Conservation (phyloP, 257 asterid species). For the Solanum ossicruentum region DNA sequence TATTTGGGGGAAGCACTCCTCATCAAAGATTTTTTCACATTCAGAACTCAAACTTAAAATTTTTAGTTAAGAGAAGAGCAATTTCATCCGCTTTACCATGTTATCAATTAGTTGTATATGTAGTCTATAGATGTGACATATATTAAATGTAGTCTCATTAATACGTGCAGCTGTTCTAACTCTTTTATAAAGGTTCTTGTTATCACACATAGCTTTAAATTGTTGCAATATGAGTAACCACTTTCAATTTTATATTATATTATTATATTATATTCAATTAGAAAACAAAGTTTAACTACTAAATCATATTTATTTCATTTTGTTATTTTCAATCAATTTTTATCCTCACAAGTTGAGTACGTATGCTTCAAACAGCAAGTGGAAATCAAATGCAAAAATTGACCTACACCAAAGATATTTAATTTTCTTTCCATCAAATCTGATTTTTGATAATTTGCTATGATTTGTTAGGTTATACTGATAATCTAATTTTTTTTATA, state of each 20-base stretch:
- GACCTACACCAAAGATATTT: background rate
- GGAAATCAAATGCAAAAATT: background rate
- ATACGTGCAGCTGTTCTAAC: background rate
- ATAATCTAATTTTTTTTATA: background rate
- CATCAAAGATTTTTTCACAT: too few relatives aligned
- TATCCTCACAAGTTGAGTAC: background rate
- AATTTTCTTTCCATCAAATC: too few relatives aligned
- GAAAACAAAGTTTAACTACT: background rate
- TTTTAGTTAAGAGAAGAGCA: accelerated
- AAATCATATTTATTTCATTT: background rate
- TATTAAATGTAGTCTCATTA: background rate
- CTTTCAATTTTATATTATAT: background rate
- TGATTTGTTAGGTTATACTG: background rate
- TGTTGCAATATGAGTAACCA: background rate
- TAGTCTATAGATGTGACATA: background rate
- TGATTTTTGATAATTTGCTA: background rate
- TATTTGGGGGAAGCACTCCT: accelerated
- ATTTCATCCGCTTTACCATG: too few relatives aligned
- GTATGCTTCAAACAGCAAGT: background rate
- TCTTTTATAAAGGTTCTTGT: background rate
- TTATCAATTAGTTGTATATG: too few relatives aligned
- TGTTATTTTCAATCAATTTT: background rate
- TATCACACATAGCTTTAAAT: background rate
- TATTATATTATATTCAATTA: background rate
- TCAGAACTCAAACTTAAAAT: accelerated